Evolutionary conservation across 2,329 filamentous ascomycete genomes (phyloP), one percentile per base, ranked within the genome.

Genomic region (Aspergillus carbonarius): DNA sequence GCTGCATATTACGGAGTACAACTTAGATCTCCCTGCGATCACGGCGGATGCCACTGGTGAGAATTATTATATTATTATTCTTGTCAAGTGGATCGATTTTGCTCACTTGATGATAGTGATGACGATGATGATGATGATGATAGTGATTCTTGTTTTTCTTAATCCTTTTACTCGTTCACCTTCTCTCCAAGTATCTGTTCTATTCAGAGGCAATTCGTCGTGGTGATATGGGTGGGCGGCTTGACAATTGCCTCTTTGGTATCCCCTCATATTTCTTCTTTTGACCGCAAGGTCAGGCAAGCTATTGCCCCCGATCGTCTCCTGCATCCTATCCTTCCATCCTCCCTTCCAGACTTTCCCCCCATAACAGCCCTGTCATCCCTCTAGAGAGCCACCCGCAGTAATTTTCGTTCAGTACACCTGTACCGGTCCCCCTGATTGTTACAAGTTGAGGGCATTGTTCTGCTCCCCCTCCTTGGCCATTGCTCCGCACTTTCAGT

Each of bases 221-320:
- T 15, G 44, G 32, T 48, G 23, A 27, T 48, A 17, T 48, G 25
- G 44, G 9, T 48, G 44, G 25, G 37, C 37, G 42, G 51, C 17
- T 44, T 54, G 37, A 42, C 35, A 3, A 54, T 54, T 54, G 27
- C 51, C 51, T 44, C 25, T 54, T 54, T 44, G 37, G 51, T 54
- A 27, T 42, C 51, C 49, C 49, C 37, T 44, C 51, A 15, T 54
- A 40, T 42, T 54, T 20, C 50, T 42, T 20, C 50, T 18, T 42
- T 40, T 25, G n/a, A 25, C 50, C 34, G 35, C 34, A 48, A 30
- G 44, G 44, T 30, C 27, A 17, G 44, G 39, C 39, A 42, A 10
- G 44, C 44, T 48, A 48, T 48, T 48, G 25, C 44, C 42, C 23
- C 13, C 23, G 23, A 48, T 48, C 44, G 44, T 48, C 44, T 30